phyloP scores from a whole-genome alignment of 2,329 filamentous ascomycete species.

The Sporothrix sp. region DNA sequence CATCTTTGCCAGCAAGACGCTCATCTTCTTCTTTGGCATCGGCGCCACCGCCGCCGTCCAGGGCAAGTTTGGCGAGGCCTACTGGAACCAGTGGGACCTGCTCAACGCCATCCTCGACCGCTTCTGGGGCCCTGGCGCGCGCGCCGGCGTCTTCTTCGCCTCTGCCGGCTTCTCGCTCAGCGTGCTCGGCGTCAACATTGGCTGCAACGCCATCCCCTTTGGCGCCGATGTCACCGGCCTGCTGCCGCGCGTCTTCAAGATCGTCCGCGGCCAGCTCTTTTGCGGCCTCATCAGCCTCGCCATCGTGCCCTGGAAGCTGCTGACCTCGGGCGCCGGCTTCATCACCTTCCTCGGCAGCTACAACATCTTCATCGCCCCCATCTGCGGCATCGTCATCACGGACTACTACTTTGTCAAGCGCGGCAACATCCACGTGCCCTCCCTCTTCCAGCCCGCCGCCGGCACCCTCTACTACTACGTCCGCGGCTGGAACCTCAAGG shows the following conservation, averaged over 20 bases:
- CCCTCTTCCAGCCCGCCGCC: neutral
- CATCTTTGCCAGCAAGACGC: slow-evolving; percentile 25
- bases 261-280: slow-evolving; percentile 25
- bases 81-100: slow-evolving; percentile 19
- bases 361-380: slow-evolving; percentile 18
- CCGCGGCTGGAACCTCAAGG: slow-evolving; percentile 27
- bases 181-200: slow-evolving; percentile 19
- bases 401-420: slow-evolving; percentile 20
- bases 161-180: slow-evolving; percentile 15
- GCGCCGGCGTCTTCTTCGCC: slow-evolving; percentile 16
- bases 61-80: slow-evolving; percentile 28
- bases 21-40: slow-evolving; percentile 29
- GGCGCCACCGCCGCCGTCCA: slow-evolving; percentile 33
- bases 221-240: slow-evolving; percentile 26
- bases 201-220: slow-evolving; percentile 28
- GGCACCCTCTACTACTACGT: slow-evolving; percentile 22
- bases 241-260: slow-evolving; percentile 28
- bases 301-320: slow-evolving; percentile 19
- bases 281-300: slow-evolving; percentile 16
- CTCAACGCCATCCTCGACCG: slow-evolving; percentile 16
- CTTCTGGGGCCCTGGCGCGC: slow-evolving; percentile 15
- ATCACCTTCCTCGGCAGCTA: slow-evolving; percentile 19
- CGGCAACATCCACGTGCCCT: slow-evolving; percentile 16
- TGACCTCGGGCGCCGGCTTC: slow-evolving; percentile 15
- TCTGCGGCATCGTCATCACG: slow-evolving; percentile 11